Evolutionary conservation across 192 early-diverging fungal species (phyloP).

Genomic region (Lunasporangiospora selenospora): DNA sequence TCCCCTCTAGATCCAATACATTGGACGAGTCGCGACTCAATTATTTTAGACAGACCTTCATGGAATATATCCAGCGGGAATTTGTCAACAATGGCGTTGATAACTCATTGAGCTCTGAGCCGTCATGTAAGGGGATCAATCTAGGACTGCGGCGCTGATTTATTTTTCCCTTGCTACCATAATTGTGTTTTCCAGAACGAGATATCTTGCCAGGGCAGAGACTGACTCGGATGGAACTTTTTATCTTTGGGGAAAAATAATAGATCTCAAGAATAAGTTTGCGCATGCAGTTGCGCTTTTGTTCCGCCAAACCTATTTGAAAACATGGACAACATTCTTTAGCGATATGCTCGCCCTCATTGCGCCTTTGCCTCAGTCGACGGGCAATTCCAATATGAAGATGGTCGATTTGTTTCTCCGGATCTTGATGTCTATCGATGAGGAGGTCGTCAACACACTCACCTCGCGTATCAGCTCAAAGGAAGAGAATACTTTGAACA

Average conservation of each 20-base stretch:
- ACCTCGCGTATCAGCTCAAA: slow-evolving; percentile 65
- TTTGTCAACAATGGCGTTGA: slow-evolving; percentile 51
- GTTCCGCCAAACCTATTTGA: slow-evolving; percentile 83
- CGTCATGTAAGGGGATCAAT: slow-evolving; percentile 51
- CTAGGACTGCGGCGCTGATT: no score
- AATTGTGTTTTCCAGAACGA: neutral
- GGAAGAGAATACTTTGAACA: slow-evolving; percentile 77
- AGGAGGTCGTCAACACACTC: slow-evolving; percentile 81
- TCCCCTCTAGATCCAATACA: slow-evolving; percentile 58
- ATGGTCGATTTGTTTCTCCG: slow-evolving; percentile 81
- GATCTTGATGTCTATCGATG: slow-evolving; percentile 82
- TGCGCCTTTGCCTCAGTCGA: slow-evolving; percentile 53
- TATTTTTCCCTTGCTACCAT: no score
- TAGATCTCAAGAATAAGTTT: slow-evolving; percentile 82
- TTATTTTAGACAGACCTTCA: slow-evolving; percentile 61
- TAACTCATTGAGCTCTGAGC: slow-evolving; percentile 52
- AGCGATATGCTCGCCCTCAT: slow-evolving; percentile 80
- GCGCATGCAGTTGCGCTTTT: slow-evolving; percentile 82
- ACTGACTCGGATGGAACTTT: neutral
- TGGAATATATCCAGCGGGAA: slow-evolving; percentile 65
- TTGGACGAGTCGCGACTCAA: slow-evolving; percentile 57
- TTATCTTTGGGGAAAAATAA: no score
- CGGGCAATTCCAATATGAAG: slow-evolving; percentile 54
- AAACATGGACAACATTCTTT: slow-evolving; percentile 88
- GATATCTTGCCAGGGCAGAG: neutral